Percentiles rank a stretch among this genome's conserved stretches.
These are phyloP conservation scores for Tetradesmus lagerheimii DNA, from an alignment of 139 green algal species.

Conservation along the genomic window DNA sequence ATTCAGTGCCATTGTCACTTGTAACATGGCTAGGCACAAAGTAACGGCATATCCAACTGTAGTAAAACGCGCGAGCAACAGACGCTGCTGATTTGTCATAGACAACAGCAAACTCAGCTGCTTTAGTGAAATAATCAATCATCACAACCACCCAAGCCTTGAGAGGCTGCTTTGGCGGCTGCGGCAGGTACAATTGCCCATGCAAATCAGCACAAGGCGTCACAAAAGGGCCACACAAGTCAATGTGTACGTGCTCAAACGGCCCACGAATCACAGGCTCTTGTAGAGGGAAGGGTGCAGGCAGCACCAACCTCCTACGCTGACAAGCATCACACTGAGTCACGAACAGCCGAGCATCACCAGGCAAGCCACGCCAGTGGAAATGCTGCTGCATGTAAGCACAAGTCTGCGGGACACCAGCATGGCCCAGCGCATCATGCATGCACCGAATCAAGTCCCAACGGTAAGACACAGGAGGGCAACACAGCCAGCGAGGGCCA, in stretches of 20 bases:
- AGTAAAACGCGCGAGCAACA: too few relatives aligned
- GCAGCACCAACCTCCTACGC: too few relatives aligned
- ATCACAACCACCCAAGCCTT: too few relatives aligned
- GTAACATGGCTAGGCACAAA: not conserved
- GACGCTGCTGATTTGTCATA: not conserved
- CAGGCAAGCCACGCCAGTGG: too few relatives aligned
- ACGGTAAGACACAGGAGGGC: constrained; percentile 9
- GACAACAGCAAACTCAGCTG: not conserved
- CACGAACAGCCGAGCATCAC: too few relatives aligned
- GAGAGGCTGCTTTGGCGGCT: too few relatives aligned
- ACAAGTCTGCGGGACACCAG: constrained; percentile 30
- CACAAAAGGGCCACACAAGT: not conserved
- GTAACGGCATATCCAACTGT: not conserved
- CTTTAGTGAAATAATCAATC: not conserved
- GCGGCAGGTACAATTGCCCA: not conserved
- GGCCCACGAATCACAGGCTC: constrained; percentile 38
- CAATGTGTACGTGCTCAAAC: constrained; percentile 23
- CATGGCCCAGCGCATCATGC: constrained; percentile 47
- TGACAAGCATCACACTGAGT: too few relatives aligned
- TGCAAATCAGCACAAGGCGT: not conserved
- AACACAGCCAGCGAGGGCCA: not conserved
- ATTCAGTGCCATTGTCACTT: constrained; percentile 11
- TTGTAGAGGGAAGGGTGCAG: too few relatives aligned
- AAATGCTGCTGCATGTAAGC: constrained; percentile 33
- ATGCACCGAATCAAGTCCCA: constrained; percentile 8